Conservation (phyloP, 352 stramenopile species). For the Phytophthora hibernalis region DNA sequence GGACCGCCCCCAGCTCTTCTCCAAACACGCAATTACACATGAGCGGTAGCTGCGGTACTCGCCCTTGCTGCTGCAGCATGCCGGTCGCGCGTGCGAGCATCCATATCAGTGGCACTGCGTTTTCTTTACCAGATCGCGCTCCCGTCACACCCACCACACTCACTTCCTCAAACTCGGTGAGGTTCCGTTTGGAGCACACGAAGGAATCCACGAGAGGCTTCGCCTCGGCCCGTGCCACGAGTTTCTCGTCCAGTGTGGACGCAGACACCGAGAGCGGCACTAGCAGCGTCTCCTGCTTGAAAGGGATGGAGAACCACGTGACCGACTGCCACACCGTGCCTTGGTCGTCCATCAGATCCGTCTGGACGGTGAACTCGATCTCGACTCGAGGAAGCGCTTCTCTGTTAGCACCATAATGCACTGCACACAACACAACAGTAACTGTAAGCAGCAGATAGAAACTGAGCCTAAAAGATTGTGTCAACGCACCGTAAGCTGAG, state of each 20-base stretch:
- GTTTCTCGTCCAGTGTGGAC: slow-evolving; percentile 46
- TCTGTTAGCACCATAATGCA: slow-evolving; percentile 81
- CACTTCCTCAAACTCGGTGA: slow-evolving; percentile 64
- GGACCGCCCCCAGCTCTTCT: slow-evolving; percentile 40
- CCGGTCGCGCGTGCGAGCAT: slow-evolving; percentile 53
- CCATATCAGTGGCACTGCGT: slow-evolving; percentile 62
- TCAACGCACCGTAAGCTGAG: slow-evolving; percentile 50
- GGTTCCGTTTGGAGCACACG: slow-evolving; percentile 52
- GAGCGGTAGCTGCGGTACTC: slow-evolving; percentile 59
- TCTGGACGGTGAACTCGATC: slow-evolving; percentile 81
- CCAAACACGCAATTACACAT: slow-evolving; percentile 61
- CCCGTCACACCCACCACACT: slow-evolving; percentile 55
- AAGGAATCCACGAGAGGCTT: slow-evolving; percentile 36
- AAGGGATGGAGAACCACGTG: slow-evolving; percentile 67
- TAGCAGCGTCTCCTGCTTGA: slow-evolving; percentile 63
- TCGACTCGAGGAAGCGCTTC: slow-evolving; percentile 75
- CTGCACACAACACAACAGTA: slow-evolving; percentile 27
- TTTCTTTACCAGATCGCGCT: slow-evolving; percentile 13
- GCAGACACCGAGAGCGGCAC: slow-evolving; percentile 54
- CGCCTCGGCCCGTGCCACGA: slow-evolving; percentile 33
- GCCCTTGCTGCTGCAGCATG: slow-evolving; percentile 55
- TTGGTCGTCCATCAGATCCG: slow-evolving; percentile 75
- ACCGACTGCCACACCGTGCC: slow-evolving; percentile 83
- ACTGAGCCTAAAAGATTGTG: not conserved
- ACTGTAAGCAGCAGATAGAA: not conserved